Percentiles rank a stretch among this genome's conserved stretches.
These are phyloP conservation scores for Penicillium cataractarum DNA, from an alignment of 495 filamentous ascomycete species.

Conservation along the genomic window DNA sequence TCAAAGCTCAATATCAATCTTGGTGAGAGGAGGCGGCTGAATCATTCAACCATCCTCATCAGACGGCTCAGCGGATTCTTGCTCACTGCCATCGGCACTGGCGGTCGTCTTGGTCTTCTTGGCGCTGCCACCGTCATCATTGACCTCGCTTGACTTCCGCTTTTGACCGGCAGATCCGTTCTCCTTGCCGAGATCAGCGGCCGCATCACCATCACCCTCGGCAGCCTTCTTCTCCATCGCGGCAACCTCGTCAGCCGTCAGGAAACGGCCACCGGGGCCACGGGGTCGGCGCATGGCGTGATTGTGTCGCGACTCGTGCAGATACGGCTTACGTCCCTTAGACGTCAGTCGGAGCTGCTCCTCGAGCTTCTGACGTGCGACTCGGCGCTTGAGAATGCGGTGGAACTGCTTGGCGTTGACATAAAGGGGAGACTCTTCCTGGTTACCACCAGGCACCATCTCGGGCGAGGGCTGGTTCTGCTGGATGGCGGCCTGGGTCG, in stretches of 20 bases:
- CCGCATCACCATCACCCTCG: constrained; percentile 32
- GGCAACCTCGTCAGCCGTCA: constrained; percentile 97
- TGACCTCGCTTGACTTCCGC: constrained; percentile 53
- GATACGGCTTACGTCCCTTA: constrained; percentile 94
- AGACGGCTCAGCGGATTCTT: constrained; percentile 50
- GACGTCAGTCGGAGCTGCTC: constrained; percentile 88
- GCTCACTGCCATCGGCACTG: constrained; percentile 53
- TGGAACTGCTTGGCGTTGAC: constrained; percentile 99
- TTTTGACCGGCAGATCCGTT: constrained; percentile 47
- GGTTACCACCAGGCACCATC: constrained; percentile 65
- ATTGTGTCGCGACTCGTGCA: constrained; percentile 98
- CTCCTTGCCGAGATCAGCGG: constrained; percentile 39
- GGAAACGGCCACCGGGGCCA: constrained; percentile 93
- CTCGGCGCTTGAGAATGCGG: constrained; percentile 89
- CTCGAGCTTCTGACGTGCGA: constrained; percentile 91
- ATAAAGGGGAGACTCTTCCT: constrained; percentile 93
- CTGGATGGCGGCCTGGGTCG: constrained; percentile 55
- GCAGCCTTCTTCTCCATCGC: constrained; percentile 70
- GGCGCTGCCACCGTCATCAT: constrained; percentile 44
- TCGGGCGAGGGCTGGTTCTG: constrained; percentile 83
- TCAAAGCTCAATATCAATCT: not conserved
- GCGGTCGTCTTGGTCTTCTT: constrained; percentile 55
- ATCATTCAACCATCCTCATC: constrained; percentile 53
- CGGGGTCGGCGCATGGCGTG: constrained; percentile 96
- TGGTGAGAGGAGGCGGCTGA: not conserved